phyloP scores from a whole-genome alignment of 305 asterid species.

The Plantago coronopus region DNA sequence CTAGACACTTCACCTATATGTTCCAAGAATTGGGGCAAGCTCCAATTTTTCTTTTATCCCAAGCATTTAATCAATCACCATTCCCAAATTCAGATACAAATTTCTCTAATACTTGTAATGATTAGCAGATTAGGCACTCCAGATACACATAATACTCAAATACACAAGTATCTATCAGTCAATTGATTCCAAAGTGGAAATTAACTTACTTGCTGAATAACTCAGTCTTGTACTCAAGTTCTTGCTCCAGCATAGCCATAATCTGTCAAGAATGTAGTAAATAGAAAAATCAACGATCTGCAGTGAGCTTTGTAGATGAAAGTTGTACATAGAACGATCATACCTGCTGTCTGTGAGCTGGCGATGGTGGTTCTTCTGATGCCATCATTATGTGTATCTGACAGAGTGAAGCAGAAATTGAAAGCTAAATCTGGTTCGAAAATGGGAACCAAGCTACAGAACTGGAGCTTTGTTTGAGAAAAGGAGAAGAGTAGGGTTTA shows the following conservation, averaged over 20 bases:
- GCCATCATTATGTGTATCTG: slow-evolving; percentile 28
- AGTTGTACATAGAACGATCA: neutral
- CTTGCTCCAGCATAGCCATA: neutral
- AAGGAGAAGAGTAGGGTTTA: neutral
- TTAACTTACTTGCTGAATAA: slow-evolving; percentile 2
- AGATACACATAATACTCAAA: too few relatives aligned
- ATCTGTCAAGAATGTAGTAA: neutral
- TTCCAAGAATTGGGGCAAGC: neutral
- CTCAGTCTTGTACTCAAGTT: slow-evolving; percentile 4
- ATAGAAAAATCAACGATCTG: neutral
- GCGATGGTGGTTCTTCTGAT: neutral
- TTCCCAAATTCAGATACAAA: too few relatives aligned
- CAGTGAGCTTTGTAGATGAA: neutral
- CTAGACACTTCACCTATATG: too few relatives aligned
- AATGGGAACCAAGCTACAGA: neutral
- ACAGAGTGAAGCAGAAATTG: too few relatives aligned
- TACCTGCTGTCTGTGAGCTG: slow-evolving; percentile 1
- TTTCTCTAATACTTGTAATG: too few relatives aligned
- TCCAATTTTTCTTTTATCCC: neutral
- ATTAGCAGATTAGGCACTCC: too few relatives aligned
- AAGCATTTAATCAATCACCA: too few relatives aligned
- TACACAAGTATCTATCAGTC: too few relatives aligned
- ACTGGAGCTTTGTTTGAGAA: neutral
- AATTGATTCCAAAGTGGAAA: neutral
- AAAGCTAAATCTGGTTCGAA: slow-evolving; percentile 22